These are phyloP conservation scores for Acacia concinna DNA, from an alignment of 331 rosid species.

Conservation along the genomic window DNA sequence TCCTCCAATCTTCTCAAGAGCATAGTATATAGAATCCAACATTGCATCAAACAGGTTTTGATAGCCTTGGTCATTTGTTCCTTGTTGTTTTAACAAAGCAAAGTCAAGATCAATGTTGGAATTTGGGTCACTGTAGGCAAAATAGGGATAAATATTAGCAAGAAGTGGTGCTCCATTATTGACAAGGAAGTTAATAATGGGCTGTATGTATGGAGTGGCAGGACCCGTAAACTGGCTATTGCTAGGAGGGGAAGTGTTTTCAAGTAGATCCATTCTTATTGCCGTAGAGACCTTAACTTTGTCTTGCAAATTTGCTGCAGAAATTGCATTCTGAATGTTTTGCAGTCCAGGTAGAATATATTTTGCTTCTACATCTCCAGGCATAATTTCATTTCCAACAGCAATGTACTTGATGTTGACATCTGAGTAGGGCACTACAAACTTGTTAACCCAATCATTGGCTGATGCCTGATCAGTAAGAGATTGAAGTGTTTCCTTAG, in stretches of 20 bases:
- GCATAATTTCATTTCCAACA: slow-evolving; percentile 10
- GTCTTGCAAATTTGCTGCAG: neutral
- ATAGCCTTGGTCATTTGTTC: neutral
- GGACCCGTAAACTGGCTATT: neutral
- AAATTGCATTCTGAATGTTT: slow-evolving; percentile 2
- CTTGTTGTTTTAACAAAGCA: neutral
- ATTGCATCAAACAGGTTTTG: slow-evolving; percentile 2
- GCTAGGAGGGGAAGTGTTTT: neutral
- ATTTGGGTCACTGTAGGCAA: neutral
- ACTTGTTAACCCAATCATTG: slow-evolving; percentile 33
- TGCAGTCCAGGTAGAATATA: neutral
- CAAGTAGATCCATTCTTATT: neutral
- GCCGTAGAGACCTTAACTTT: slow-evolving; percentile 12
- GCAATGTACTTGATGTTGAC: slow-evolving; percentile 6
- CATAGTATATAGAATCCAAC: slow-evolving; percentile 14
- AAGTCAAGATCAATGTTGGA: neutral
- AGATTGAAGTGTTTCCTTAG: neutral
- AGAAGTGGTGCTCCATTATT: slow-evolving; percentile 27
- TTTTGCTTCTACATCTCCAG: neutral
- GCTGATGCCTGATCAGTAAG: slow-evolving; percentile 33
- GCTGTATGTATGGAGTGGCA: slow-evolving; percentile 16
- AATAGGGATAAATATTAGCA: slow-evolving; percentile 3
- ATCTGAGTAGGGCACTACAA: neutral
- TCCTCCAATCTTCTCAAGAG: slow-evolving; percentile 46
- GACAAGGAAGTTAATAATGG: slow-evolving; percentile 35